These are phyloP conservation scores for Schrenkiella parvula DNA, from an alignment of 345 rosid genomes.

Conservation along the genomic window DNA sequence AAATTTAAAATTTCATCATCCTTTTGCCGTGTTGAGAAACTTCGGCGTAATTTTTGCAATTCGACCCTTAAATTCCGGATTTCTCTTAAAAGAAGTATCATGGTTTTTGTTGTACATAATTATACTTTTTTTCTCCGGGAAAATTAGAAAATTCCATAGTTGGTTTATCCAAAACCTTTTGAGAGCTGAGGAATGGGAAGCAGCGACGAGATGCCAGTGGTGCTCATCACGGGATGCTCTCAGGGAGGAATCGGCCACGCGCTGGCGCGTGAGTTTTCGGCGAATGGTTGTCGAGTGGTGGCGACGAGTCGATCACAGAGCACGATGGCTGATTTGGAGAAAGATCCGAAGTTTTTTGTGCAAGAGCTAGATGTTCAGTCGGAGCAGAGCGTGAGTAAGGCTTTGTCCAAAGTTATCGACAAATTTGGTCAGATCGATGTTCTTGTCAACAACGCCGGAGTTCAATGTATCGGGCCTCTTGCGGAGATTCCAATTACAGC, in stretches of 20 bases:
- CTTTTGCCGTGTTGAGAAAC: constrained; percentile 7
- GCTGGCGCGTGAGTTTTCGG: constrained; percentile 73
- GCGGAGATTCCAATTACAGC: constrained; percentile 69
- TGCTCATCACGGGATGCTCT: constrained; percentile 82
- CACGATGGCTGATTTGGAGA: constrained; percentile 62
- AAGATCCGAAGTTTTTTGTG: constrained; percentile 57
- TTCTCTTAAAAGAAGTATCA: background rate
- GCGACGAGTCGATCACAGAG: constrained; percentile 65
- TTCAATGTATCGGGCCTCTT: constrained; percentile 80
- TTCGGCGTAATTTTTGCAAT: constrained; percentile 8
- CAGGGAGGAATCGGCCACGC: constrained; percentile 89
- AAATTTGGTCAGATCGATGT: constrained; percentile 70
- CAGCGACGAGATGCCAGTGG: constrained; percentile 41
- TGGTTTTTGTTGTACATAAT: background rate
- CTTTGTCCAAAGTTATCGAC: constrained; percentile 47
- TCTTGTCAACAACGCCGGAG: constrained; percentile 81
- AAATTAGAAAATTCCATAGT: background rate
- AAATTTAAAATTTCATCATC: background rate
- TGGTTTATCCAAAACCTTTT: background rate
- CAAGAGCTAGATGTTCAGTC: constrained; percentile 78
- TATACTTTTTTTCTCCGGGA: background rate
- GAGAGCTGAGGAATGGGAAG: constrained; percentile 40
- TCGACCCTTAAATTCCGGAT: constrained; percentile 7
- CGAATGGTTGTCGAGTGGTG: constrained; percentile 63
- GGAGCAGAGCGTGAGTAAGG: constrained; percentile 56